Conservation (phyloP, 805 yeast genomes). For the Barnettozyma populi region DNA sequence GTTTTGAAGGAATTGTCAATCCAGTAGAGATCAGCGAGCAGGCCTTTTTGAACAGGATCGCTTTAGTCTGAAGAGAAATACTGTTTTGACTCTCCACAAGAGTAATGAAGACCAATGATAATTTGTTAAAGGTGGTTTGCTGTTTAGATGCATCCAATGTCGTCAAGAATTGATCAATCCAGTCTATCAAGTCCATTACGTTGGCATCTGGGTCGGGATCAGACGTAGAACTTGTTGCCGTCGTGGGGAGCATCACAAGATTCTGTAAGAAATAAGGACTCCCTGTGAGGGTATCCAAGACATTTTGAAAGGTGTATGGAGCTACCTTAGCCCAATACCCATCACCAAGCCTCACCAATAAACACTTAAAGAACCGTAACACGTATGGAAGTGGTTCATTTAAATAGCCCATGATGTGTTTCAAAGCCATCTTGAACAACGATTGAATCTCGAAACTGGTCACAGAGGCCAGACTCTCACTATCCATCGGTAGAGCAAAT, state of each 20-base stretch:
- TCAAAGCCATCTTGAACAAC: conserved; percentile 37
- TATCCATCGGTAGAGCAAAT: conserved; percentile 23
- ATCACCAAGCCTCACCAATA: conserved; percentile 37
- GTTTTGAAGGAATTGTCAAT: conserved; percentile 12
- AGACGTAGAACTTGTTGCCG: conserved; percentile 21
- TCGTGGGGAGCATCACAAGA: conserved; percentile 28
- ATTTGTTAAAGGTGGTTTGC: conserved; percentile 47
- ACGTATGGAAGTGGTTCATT: conserved; percentile 38
- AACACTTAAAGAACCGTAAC: conserved; percentile 43
- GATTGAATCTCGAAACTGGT: conserved; percentile 31
- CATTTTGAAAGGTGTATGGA: conserved; percentile 49
- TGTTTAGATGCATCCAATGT: conserved; percentile 44
- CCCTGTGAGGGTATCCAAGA: conserved; percentile 54
- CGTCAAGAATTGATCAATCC: conserved; percentile 45
- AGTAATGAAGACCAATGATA: conserved; percentile 44
- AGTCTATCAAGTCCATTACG: conserved; percentile 42
- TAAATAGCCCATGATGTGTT: conserved; percentile 47
- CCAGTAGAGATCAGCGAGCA: conserved; percentile 12
- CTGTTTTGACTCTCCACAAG: conserved; percentile 30
- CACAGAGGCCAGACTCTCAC: conserved; percentile 18
- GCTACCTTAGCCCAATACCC: conserved; percentile 51
- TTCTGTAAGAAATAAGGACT: conserved; percentile 42
- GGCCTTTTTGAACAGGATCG: conserved; percentile 29
- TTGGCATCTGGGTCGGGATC: conserved; percentile 29
- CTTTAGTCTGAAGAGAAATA: conserved; percentile 31